Base-by-base conservation (phyloP, 768 basidiomycete species). In the Suillus occidentalis region DNA sequence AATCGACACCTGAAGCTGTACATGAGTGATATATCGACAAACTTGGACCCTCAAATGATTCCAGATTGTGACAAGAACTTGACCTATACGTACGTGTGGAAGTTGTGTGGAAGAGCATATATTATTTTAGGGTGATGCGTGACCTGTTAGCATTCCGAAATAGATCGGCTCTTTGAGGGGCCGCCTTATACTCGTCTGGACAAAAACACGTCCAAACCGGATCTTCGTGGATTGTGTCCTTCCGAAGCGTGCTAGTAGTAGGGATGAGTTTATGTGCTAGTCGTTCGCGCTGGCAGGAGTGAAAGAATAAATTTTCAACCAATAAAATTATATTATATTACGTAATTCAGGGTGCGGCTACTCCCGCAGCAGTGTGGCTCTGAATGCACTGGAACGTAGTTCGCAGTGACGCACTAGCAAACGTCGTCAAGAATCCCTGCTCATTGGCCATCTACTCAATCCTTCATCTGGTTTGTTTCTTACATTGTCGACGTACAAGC, bases 371-470 rank as follows among this genome's bases (percentile, higher is more conserved):
- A 14, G 10, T 55, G 53, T 59, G 58, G 58, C 58, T 25, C 58
- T 40, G 22, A 61, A 61, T 59, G 62, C 18, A 53, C 52, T 53
- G 50, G 5, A 53, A 50, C 22, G 16, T 9, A 6, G 22, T 22
- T 58, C 9, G 22, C 57, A 25, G 58, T 59, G 58, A 59, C 58
- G 40, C 58, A 59, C 18, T 42, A 22, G 56, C 47, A 31, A n/a
- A 59, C 28, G 20, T 34, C 13, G 37, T 39, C 61, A 47, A 65
- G 40, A 52, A 62, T 65, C 39, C 50, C n/a, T 39, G 22, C 49
- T 63, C 18, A 31, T 37, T 31, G 18, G 22, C 25, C 36, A 61
- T 50, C 22, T 61, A 31, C 62, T 20, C 25, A 36, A 63, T 22
- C 31, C n/a, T 28, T 39, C 37, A 60, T 18, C 57, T 42, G 25